Base-by-base conservation (phyloP, 139 green algal species). In the Chlorella sp. region DNA sequence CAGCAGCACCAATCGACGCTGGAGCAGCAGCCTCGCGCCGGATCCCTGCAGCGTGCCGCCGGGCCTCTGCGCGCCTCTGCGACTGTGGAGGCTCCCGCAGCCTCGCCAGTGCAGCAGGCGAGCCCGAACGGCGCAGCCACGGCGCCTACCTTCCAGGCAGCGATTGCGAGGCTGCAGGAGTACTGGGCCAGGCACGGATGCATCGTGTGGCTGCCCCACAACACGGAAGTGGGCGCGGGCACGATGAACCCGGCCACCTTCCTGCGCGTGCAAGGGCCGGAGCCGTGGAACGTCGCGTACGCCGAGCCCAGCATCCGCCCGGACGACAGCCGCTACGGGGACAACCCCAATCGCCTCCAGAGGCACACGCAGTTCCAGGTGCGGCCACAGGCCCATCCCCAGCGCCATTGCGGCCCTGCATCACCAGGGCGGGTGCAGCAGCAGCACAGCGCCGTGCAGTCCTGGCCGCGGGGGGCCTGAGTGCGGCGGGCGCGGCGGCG, bases 241-340 rank as follows among this genome's bases (percentile, higher is more conserved):
- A 99, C 96, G 30, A 99, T 99, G 96, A 99, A 99, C 82, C 96
- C 96, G 1, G 92, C 93, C 62, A 99, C 96, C 17, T 99, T 98
- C 76, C 82, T 99, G 55, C 83, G 95, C 23, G 90, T 95, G 6
- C 75, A 94, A 65, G 94, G 94, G 0, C 94, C 94, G 1, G 94
- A 98, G 87, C 91, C 91, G 27, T 98, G 94, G 94, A 93, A 92
- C 61, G 93, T 96, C 49, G 86, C 79, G 62, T 99, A 99, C 74
- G 74, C 89, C 2, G 96, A 99, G 85, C 96, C 96, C 2, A 95
- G 85, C 62, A 88, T 99, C 35, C 88, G 96, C 2, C 95, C 96
- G 2, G 96, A 99, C 75, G 96, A 99, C 86, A 94, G 84, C 62
- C 85, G 95, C 22, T 99, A 98, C 75, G 96, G 96, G 0, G 87